Percentiles rank a stretch among this genome's conserved stretches.
phyloP scores from a whole-genome alignment of 768 basidiomycete species.

The Fibroporia radiculosa region DNA sequence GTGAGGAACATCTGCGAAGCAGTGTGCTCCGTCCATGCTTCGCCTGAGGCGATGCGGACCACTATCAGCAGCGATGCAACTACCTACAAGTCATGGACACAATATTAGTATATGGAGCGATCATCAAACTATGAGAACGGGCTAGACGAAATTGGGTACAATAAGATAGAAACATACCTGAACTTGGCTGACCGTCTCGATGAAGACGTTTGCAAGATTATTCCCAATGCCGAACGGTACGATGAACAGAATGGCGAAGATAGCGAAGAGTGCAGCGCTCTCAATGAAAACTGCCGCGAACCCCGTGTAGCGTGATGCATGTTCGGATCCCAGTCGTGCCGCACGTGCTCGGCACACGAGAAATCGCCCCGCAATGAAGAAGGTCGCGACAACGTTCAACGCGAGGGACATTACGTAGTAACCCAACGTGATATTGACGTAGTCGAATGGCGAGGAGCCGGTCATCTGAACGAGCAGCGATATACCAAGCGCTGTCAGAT shows the following conservation, averaged over 20 bases:
- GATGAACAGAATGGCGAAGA: background rate
- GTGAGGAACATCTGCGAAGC: background rate
- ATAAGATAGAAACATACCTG: background rate
- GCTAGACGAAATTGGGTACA: no score
- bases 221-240: background rate
- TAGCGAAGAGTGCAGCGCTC: background rate
- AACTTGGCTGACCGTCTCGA: background rate
- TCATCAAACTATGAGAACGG: background rate
- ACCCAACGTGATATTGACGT: background rate
- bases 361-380: background rate
- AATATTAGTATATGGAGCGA: background rate
- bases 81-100: background rate
- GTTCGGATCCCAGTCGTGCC: background rate
- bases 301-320: background rate
- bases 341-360: background rate
- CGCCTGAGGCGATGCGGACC: background rate
- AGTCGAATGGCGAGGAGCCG: background rate
- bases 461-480: background rate
- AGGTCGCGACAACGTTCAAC: background rate
- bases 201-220: background rate
- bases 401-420: slow-evolving; percentile 1
- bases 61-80: background rate
- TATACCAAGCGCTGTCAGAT: background rate
- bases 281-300: background rate
- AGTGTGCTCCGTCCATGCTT: background rate